phyloP scores from a whole-genome alignment of 495 filamentous ascomycete species.

The Parachaetomium inaequale region DNA sequence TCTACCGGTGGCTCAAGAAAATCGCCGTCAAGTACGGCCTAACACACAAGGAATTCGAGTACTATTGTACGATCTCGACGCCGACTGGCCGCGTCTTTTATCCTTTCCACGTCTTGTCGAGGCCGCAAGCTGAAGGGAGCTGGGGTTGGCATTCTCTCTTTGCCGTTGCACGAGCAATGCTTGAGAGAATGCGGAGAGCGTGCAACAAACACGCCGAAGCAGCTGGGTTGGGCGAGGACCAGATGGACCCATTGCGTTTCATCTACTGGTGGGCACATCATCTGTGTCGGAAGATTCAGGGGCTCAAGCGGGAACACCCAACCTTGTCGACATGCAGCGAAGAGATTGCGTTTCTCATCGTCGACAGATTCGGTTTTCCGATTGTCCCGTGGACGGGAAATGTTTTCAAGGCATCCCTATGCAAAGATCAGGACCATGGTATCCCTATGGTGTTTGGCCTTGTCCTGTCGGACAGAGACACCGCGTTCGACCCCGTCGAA shows the following conservation, averaged over 20 bases:
- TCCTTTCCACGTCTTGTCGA: neutral
- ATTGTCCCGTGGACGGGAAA: neutral
- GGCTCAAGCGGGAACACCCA: neutral
- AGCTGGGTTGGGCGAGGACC: neutral
- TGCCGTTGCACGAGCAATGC: neutral
- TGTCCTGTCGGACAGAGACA: neutral
- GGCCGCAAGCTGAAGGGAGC: neutral
- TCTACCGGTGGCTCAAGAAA: neutral
- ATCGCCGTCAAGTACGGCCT: neutral
- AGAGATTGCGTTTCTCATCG: neutral
- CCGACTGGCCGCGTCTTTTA: neutral
- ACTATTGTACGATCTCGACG: neutral
- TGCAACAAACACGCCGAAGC: neutral
- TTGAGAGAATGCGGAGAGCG: neutral
- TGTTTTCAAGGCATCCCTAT: neutral
- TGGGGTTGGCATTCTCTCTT: neutral
- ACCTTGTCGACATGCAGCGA: neutral
- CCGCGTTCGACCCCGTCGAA: neutral
- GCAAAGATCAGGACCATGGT: neutral
- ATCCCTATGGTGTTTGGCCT: neutral
- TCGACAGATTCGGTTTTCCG: neutral
- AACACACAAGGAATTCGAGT: neutral
- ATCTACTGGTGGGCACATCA: slow-evolving; percentile 6
- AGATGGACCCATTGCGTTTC: neutral
- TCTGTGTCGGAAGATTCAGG: neutral